Base-by-base conservation (phyloP, 306 rosid genomes). In the Astragalus glycyphyllos region DNA sequence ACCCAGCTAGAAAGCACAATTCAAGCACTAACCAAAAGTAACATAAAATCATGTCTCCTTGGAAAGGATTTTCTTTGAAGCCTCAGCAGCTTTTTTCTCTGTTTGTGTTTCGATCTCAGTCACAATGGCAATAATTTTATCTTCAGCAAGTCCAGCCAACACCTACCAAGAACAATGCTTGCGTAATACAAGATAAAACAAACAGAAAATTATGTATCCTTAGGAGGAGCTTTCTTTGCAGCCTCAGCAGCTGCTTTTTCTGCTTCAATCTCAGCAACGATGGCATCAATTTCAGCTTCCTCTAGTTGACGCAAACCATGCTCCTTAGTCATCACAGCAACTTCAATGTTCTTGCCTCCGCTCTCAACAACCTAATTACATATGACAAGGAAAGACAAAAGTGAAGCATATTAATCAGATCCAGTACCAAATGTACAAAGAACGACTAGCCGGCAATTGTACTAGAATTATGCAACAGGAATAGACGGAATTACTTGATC, bases 231-330 rank as follows among this genome's bases (percentile, higher is more conserved):
- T 83, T 93, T 93, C 96, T 93, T 93, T 26, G 97, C 96, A 75
- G 97, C 98, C 87, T 93, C 98, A 10, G 96, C 96, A 41, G 96
- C 98, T 26, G 96, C 96, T 86, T 90, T 93, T 86, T 93, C 98
- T 1, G 90, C 90, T 81, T 93, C 98, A 10, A 93, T 93, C 78
- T 88, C 97, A 13, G 97, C 94, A 46, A 93, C 98, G 17, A 93
- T 71, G 26, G 92, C 97, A 66, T 94, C 97, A 16, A 94, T 94
- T 82, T 94, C 99, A 50, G 96, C 89, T 83, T 94, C 99, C 87
- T 94, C 99, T 40, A 94, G 88, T 74, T 94, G 99, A 50, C 81
- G 81, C 60, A 94, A 77, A 12, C 98, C 97, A 13, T 82, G 79
- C 76, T 91, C 96, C 85, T 69, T 89, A 1, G 96, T 94, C 99